Evolutionary conservation across 192 early-diverging fungal species (phyloP), one percentile per base, ranked within the genome.

Genomic region (Entophlyctis luteolus): DNA sequence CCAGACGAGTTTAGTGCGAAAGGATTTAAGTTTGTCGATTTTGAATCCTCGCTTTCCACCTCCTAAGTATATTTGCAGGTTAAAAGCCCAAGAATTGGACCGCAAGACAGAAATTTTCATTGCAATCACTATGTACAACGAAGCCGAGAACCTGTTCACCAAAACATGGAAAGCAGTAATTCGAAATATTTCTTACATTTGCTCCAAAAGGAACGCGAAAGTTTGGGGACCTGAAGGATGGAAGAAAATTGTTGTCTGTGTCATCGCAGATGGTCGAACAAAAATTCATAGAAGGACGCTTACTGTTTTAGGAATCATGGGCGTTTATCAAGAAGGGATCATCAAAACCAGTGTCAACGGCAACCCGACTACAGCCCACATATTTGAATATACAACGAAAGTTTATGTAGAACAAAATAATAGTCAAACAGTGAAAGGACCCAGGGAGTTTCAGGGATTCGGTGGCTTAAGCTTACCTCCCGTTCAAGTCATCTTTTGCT

Each of bases 101-200:
- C 82, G 93, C 50, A 62, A 88, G 27, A 95, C 93, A 1, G 93
- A 95, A 76, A 63, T 95, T 29, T 91, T 92, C 65, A 88, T 94
- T 59, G 92, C 94, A 55, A 82, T 95, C 72, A 94, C 92, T 34
- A 93, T 95, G 91, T 70, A 70, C 58, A 70, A 68, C 80, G 93
- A 96, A 75, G 90, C 94, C 71, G 91, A 93, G 71, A 76, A 86
- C 29, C 77, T 94, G 50, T 96, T 96, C 75, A 85, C 85, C 67
- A 85, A 91, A 62, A 93, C 94, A 0, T 91, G 90, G 85, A 83
- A 88, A 48, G 83, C 89, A 4, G 88, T 93, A 37, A 86, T 91
- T 82, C 90, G 90, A 68, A 96, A 96, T 79, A 93, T 96, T 74
- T 77, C 83, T 31, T 86, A 94, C 73, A 62, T 95, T 65, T 91